Evolutionary conservation across 768 basidiomycete species (phyloP).

Genomic region (Pleurotus djamor): DNA sequence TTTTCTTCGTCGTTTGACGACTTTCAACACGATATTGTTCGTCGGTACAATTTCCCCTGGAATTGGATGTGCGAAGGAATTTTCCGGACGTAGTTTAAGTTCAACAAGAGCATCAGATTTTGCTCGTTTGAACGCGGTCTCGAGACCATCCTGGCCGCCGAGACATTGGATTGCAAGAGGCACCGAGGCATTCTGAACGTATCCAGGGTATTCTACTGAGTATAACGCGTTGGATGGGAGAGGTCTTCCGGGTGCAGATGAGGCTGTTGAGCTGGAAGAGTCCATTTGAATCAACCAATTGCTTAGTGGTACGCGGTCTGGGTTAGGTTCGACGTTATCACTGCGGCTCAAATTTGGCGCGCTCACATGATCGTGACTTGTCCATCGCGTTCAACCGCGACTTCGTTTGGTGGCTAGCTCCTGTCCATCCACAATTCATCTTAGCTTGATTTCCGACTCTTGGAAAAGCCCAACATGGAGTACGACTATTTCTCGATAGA

Average conservation of each 20-base stretch:
- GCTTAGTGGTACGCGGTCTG: too few species aligned
- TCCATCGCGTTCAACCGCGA: background rate
- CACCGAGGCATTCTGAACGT: conserved; percentile 63
- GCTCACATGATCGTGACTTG: conserved; percentile 2
- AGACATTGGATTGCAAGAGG: conserved; percentile 60
- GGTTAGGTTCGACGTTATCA: too few species aligned
- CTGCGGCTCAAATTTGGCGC: too few species aligned
- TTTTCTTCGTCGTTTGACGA: conserved; percentile 72
- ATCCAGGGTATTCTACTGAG: conserved; percentile 90
- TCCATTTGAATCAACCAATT: conserved; percentile 3
- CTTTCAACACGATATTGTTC: conserved; percentile 81
- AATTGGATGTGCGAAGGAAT: conserved; percentile 82
- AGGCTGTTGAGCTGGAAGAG: background rate
- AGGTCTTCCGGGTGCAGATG: conserved; percentile 29
- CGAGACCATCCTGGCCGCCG: conserved; percentile 69
- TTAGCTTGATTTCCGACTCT: too few species aligned
- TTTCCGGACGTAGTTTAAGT: conserved; percentile 68
- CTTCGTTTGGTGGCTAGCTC: too few species aligned
- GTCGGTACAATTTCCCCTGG: conserved; percentile 76
- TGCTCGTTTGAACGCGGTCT: conserved; percentile 73
- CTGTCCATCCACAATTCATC: too few species aligned
- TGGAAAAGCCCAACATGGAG: conserved; percentile 52
- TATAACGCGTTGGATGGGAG: conserved; percentile 65
- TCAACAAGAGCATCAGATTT: conserved; percentile 70
- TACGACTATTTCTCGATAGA: conserved; percentile 92